Base-by-base conservation (phyloP, 148 eudicot genomes). In the Amaranthus cruentus region DNA sequence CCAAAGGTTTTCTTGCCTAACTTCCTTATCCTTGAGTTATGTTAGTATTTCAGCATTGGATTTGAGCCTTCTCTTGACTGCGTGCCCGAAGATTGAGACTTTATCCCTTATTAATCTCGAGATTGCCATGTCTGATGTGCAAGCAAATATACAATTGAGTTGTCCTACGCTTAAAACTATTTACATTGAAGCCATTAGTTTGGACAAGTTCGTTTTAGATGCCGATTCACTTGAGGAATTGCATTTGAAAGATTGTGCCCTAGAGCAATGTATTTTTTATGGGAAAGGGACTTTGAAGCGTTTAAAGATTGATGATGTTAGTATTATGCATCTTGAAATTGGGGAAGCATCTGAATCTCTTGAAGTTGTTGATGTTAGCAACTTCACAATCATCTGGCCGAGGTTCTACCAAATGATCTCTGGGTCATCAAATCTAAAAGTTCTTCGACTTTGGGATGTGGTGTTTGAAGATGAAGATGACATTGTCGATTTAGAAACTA, bases 311-410 rank as follows among this genome's bases (percentile, higher is more conserved):
- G 90, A 91, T 78, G 98, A 91, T 90, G 97, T 89, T 70, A 91
- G 97, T 79, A 87, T 94, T 62, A 86, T 94, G 71, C 97, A 95
- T 81, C 90, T 95, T 60, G 98, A 91, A 73, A 85, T 91, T 64
- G 91, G 91, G 6, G 92, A 91, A 74, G 81, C 84, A 44, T 73
- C 87, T 77, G 98, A 89, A 76, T 85, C 82, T 79, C 96, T 94
- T 56, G 97, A 94, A 83, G 79, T 85, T 11, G 90, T 94, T 15
- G 91, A 94, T 73, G 91, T 91, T 5, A 91, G 91, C 78, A 90
- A 91, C 77, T 94, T 95, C 81, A 90, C 98, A 7, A 90, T 90
- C 61, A 85, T 87, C 83, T 91, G 97, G 98, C 82, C 89, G 3
- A 89, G 85, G 82, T 94, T 94, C 79, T 84, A 83, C 55, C 86